Conservation (phyloP, 441 rosid genomes). For the Pelargonium australe region DNA sequence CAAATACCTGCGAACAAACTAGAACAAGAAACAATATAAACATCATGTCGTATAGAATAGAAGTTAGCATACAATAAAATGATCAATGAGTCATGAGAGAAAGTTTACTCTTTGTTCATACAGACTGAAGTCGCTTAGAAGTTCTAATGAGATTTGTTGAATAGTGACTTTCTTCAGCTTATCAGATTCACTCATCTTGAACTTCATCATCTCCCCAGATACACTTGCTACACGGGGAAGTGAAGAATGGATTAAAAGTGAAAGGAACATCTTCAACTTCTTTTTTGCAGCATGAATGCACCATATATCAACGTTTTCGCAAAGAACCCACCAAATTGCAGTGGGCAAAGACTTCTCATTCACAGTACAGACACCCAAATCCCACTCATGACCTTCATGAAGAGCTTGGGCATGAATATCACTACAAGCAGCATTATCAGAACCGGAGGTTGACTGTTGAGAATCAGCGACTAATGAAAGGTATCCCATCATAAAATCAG, state of each 20-base stretch:
- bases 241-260: conserved; percentile 47
- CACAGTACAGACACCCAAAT: conserved; percentile 47
- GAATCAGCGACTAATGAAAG: conserved; percentile 35
- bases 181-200: conserved; percentile 26
- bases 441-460: conserved; percentile 24
- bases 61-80: background rate
- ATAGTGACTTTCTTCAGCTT: conserved; percentile 35
- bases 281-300: conserved; percentile 57
- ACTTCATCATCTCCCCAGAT: conserved; percentile 26
- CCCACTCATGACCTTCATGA: conserved; percentile 41
- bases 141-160: conserved; percentile 53
- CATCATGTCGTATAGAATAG: conserved; percentile 8
- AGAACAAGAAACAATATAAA: conserved; percentile 33
- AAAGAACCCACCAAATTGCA: conserved; percentile 70
- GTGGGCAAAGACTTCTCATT: conserved; percentile 50
- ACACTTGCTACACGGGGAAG: conserved; percentile 35
- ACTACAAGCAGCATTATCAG: conserved; percentile 21
- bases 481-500: conserved; percentile 48
- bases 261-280: conserved; percentile 60
- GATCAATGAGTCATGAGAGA: conserved; percentile 1
- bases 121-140: conserved; percentile 51
- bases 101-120: conserved; percentile 62
- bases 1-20: conserved; percentile 89
- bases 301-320: conserved; percentile 79
- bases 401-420: conserved; percentile 18